Evolutionary conservation across 192 early-diverging fungal genomes (phyloP).

Genomic region (Oehlia diaphana): DNA sequence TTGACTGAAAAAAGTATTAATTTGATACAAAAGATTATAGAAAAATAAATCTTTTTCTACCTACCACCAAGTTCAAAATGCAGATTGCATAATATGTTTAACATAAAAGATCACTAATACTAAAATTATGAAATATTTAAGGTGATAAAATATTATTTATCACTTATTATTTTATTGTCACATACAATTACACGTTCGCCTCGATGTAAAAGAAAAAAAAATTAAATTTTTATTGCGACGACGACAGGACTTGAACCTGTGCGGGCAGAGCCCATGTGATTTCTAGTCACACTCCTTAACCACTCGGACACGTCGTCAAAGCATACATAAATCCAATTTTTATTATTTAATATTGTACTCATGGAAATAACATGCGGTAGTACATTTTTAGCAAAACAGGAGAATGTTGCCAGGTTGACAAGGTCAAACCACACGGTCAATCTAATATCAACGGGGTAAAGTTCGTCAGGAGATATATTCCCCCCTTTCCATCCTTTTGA

Average conservation of each 20-base stretch:
- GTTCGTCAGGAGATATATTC: background rate
- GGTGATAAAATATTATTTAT: too few species aligned
- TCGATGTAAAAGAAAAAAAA: background rate
- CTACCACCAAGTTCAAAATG: too few species aligned
- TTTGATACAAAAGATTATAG: too few species aligned
- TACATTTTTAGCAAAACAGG: background rate
- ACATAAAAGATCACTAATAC: too few species aligned
- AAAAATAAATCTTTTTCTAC: too few species aligned
- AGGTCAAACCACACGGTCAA: background rate
- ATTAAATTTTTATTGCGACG: background rate
- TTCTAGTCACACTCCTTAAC: conserved; percentile 38
- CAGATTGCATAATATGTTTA: too few species aligned
- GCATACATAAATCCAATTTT: background rate
- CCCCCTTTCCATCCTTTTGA: background rate
- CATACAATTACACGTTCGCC: too few species aligned
- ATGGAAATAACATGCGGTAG: background rate
- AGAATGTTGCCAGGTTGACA: background rate
- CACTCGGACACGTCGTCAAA: conserved; percentile 33
- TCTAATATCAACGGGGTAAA: background rate
- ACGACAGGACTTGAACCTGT: conserved; percentile 36
- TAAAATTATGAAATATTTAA: too few species aligned
- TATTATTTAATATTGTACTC: background rate
- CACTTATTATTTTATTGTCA: too few species aligned
- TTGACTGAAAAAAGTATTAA: too few species aligned
- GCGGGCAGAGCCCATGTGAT: conserved; percentile 36